Percentiles rank a stretch among this genome's conserved stretches.
Evolutionary conservation across 129 eudicot genomes (phyloP).

Genomic region (Pittosporum tobira): DNA sequence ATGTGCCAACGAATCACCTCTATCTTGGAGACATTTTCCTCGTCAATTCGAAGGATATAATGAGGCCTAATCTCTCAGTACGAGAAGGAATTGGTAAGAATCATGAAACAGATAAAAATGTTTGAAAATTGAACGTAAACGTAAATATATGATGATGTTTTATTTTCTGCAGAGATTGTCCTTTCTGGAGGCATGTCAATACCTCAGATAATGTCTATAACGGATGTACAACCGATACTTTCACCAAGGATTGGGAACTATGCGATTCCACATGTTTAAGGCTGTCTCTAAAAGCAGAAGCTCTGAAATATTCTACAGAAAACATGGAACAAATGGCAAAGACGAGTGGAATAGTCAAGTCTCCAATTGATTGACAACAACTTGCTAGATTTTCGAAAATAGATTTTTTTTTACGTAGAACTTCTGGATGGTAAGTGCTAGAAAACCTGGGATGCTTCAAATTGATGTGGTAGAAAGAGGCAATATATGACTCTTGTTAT

Average conservation of each 20-base stretch:
- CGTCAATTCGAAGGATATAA: conserved; percentile 54
- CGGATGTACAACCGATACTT: conserved; percentile 28
- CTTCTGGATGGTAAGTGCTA: neutral
- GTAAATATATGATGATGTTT: neutral
- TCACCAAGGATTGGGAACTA: conserved; percentile 48
- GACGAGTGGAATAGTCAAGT: neutral
- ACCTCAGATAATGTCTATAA: conserved; percentile 54
- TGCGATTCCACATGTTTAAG: conserved; percentile 44
- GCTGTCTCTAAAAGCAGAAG: neutral
- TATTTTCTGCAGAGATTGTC: conserved; percentile 57
- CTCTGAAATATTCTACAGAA: neutral
- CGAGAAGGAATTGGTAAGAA: conserved; percentile 75
- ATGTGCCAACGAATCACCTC: conserved; percentile 84
- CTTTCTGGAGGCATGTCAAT: conserved; percentile 86
- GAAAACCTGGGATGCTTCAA: neutral
- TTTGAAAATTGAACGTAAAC: neutral
- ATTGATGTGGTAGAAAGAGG: neutral
- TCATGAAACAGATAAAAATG: neutral
- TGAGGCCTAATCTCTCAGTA: conserved; percentile 75
- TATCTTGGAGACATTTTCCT: conserved; percentile 74
- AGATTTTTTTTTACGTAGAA: neutral
- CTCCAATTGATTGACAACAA: too few relatives aligned
- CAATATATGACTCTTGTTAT: neutral
- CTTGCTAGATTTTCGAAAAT: neutral
- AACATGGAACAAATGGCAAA: neutral